A percentile compares a stretch with the other conserved stretches of the same genome.
phyloP scores from a whole-genome alignment of 2,329 filamentous ascomycete genomes.

The Monosporascus ibericus region DNA sequence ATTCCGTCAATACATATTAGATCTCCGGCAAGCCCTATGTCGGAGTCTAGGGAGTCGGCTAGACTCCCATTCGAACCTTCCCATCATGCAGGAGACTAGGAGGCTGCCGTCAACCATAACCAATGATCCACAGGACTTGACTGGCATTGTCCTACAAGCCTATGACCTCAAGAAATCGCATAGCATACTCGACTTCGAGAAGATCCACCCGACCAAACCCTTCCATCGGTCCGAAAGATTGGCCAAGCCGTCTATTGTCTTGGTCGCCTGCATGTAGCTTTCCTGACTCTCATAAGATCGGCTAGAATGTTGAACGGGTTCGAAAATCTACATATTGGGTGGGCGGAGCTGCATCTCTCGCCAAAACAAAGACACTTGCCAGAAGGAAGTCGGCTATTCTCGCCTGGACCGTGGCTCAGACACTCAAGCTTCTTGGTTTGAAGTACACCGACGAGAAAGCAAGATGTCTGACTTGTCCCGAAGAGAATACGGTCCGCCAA shows the following conservation, averaged over 20 bases:
- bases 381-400: neutral
- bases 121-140: neutral
- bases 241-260: neutral
- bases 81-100: too few species aligned
- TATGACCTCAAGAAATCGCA: neutral
- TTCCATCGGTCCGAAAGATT: neutral
- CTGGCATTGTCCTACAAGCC: neutral
- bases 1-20: neutral
- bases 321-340: neutral
- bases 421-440: neutral
- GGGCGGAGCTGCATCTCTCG: neutral
- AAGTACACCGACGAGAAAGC: neutral
- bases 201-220: neutral
- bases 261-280: neutral
- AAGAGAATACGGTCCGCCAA: neutral
- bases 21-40: neutral
- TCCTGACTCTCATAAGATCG: neutral
- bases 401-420: neutral
- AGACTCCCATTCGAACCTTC: too few species aligned
- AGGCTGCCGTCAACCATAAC: too few species aligned
- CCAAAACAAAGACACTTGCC: neutral
- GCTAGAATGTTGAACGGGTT: neutral
- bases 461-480: neutral
- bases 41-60: neutral
- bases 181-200: neutral